Evolutionary conservation across 164 flowering plant genomes (phyloP).

Genomic region (Cinnamomum micranthum): DNA sequence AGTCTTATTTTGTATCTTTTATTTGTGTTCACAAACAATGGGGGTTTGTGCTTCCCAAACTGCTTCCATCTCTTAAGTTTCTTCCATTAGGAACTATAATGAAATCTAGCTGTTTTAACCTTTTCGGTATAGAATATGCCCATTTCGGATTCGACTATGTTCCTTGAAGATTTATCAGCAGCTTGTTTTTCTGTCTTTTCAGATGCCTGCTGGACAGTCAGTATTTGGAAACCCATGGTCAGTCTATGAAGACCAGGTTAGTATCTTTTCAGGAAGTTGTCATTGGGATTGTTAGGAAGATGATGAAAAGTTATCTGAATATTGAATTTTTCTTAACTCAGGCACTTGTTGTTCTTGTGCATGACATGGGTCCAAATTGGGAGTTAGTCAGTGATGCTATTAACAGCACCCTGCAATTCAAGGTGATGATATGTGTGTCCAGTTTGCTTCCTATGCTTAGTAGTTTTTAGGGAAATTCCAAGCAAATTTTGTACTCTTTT

Average conservation of each 20-base stretch:
- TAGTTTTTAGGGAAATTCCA: background rate
- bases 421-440: slow-evolving; percentile 40
- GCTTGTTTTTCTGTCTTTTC: slow-evolving; percentile 15
- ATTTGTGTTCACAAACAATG: too few species aligned
- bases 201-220: slow-evolving; percentile 58
- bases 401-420: slow-evolving; percentile 75
- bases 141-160: too few species aligned
- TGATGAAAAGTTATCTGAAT: background rate
- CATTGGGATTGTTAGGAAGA: background rate
- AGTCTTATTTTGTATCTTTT: too few species aligned
- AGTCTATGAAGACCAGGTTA: slow-evolving; percentile 81
- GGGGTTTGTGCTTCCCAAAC: too few species aligned
- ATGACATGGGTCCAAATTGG: slow-evolving; percentile 99
- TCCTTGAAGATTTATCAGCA: background rate
- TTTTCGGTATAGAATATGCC: too few species aligned
- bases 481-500: background rate
- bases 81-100: too few species aligned
- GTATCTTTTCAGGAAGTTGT: background rate
- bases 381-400: slow-evolving; percentile 95
- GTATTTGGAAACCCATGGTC: slow-evolving; percentile 84
- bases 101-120: too few species aligned
- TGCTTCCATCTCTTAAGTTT: too few species aligned
- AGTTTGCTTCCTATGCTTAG: slow-evolving; percentile 2
- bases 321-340: slow-evolving; percentile 19
- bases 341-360: slow-evolving; percentile 99